Conservation (phyloP, 108 stramenopile species). For the Skeletonema costatum region DNA sequence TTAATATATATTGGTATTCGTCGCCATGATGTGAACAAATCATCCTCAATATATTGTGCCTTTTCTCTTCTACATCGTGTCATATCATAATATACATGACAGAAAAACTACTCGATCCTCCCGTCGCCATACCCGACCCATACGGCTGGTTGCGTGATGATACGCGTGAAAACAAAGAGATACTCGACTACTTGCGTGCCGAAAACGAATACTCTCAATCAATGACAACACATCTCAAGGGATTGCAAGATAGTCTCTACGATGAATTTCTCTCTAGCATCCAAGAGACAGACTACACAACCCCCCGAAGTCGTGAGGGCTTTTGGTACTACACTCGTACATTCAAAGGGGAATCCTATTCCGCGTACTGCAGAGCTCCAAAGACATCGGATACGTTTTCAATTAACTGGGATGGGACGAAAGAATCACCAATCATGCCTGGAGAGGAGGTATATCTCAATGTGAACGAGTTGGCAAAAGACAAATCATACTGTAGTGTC, state of each 20-base stretch:
- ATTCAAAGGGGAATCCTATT: conserved; percentile 88
- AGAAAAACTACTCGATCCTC: conserved; percentile 71
- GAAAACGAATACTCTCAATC: conserved; percentile 87
- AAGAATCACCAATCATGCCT: conserved; percentile 79
- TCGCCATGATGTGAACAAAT: too few species aligned
- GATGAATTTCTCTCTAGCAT: conserved; percentile 57
- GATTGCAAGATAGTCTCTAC: conserved; percentile 70
- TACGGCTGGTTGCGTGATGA: conserved; percentile 96
- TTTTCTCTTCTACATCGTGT: not conserved
- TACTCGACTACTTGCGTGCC: conserved; percentile 75
- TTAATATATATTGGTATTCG: not conserved
- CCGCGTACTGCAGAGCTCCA: conserved; percentile 83
- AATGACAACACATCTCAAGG: conserved; percentile 67
- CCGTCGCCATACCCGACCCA: conserved; percentile 71
- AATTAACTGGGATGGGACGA: conserved; percentile 19
- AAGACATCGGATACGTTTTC: conserved; percentile 23
- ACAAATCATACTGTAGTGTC: conserved; percentile 80
- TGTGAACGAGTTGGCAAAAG: conserved; percentile 83
- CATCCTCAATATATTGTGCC: too few species aligned
- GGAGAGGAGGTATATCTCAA: conserved; percentile 88
- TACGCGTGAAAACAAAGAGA: conserved; percentile 65
- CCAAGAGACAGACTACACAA: conserved; percentile 85
- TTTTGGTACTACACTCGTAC: conserved; percentile 91
- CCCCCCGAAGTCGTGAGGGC: conserved; percentile 38
- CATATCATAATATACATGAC: not conserved